A percentile compares a stretch with the other conserved stretches of the same genome.
phyloP scores from a whole-genome alignment of 768 basidiomycete genomes.

The Tephrocybe sp. region DNA sequence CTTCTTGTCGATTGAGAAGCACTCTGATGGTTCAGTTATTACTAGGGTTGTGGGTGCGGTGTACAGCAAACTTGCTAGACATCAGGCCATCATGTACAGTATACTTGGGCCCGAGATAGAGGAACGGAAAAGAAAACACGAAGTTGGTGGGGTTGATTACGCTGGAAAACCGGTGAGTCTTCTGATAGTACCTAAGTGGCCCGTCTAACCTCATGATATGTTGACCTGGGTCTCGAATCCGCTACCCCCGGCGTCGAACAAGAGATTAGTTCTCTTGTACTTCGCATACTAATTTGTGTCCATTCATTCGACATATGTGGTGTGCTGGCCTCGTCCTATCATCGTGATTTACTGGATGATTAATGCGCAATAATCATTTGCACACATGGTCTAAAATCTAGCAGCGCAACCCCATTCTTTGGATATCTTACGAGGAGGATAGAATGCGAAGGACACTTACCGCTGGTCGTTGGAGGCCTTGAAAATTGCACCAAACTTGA shows the following conservation, averaged over 20 bases:
- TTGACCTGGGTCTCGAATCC: slow-evolving; percentile 21
- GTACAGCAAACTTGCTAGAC: slow-evolving; percentile 9
- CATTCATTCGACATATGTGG: slow-evolving; percentile 29
- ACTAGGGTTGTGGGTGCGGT: slow-evolving; percentile 10
- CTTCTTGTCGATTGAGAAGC: not conserved
- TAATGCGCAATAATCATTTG: slow-evolving; percentile 25
- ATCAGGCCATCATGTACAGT: slow-evolving; percentile 2
- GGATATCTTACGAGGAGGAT: slow-evolving; percentile 32
- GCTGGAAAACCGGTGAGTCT: slow-evolving; percentile 13
- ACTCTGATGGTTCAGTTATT: not conserved
- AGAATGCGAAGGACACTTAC: slow-evolving; percentile 14
- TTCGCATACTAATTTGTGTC: slow-evolving; percentile 34
- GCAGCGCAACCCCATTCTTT: slow-evolving; percentile 26
- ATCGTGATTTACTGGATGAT: not conserved
- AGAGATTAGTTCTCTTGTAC: slow-evolving; percentile 6
- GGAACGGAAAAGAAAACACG: slow-evolving; percentile 2
- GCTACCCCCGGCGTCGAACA: slow-evolving; percentile 10
- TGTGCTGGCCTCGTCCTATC: slow-evolving; percentile 5
- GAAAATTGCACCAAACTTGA: slow-evolving; percentile 25
- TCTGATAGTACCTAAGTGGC: slow-evolving; percentile 5
- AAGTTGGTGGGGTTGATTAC: slow-evolving; percentile 9
- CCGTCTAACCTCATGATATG: too few species aligned
- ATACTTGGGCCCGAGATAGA: slow-evolving; percentile 11
- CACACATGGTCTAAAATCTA: slow-evolving; percentile 28
- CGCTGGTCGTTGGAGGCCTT: slow-evolving; percentile 8